These are phyloP conservation scores for Kodamaea fungicola DNA, from an alignment of 1,139 yeast genomes.

Conservation along the genomic window DNA sequence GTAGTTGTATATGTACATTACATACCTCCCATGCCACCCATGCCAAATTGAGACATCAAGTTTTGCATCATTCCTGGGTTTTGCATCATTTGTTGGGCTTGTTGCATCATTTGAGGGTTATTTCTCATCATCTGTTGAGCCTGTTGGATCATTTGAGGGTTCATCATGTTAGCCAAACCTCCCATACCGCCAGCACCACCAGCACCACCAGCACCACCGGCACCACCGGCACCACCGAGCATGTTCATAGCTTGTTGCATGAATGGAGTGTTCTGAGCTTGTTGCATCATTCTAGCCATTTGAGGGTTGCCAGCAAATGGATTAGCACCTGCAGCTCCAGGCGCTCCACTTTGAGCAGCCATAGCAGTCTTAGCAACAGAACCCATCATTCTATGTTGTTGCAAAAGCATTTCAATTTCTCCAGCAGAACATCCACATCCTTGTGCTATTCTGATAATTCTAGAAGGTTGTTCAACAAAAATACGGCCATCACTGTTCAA, in stretches of 20 bases:
- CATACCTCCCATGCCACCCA: slow-evolving; percentile 5
- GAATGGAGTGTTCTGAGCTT: slow-evolving; percentile 48
- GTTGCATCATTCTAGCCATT: slow-evolving; percentile 29
- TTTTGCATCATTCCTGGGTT: slow-evolving; percentile 65
- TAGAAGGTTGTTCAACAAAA: slow-evolving; percentile 75
- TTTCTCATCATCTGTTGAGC: slow-evolving; percentile 60
- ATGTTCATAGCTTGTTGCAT: slow-evolving; percentile 43
- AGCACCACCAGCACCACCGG: slow-evolving; percentile 41
- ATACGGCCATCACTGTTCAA: slow-evolving; percentile 86
- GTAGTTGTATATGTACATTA: not conserved
- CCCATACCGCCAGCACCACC: slow-evolving; percentile 36
- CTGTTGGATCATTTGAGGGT: slow-evolving; percentile 37
- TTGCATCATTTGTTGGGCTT: slow-evolving; percentile 52
- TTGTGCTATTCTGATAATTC: slow-evolving; percentile 86
- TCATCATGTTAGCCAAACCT: slow-evolving; percentile 31
- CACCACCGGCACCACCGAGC: slow-evolving; percentile 45
- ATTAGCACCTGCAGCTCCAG: slow-evolving; percentile 26
- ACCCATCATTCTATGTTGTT: slow-evolving; percentile 94
- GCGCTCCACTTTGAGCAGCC: slow-evolving; percentile 39
- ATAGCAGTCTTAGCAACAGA: slow-evolving; percentile 80
- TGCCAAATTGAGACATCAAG: slow-evolving; percentile 70
- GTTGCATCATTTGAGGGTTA: slow-evolving; percentile 72
- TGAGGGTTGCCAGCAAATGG: slow-evolving; percentile 14
- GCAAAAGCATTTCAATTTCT: slow-evolving; percentile 89
- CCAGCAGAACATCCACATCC: slow-evolving; percentile 95